Evolutionary conservation across 208 protist genomes (phyloP), one percentile per base, ranked within the genome.

Genomic region (Leishmania braziliensis): DNA sequence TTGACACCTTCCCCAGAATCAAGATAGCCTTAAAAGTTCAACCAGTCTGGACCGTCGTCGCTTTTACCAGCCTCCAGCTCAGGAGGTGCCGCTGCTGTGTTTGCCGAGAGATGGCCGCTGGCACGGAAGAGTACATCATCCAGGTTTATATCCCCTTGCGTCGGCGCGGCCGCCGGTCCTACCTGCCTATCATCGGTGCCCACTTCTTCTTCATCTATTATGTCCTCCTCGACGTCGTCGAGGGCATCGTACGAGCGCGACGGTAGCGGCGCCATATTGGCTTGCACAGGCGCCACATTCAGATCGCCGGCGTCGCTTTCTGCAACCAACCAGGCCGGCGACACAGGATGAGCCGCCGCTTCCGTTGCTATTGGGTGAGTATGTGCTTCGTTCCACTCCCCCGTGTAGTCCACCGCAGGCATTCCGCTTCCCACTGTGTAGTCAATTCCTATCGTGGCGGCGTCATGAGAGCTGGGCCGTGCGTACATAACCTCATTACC

Each of bases 41-140:
- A 63, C 88, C 87, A 89, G 36, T 85, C 85, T 48, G 85, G 87
- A 10, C 80, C 88, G 58, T 87, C 88, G 26, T 86, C 87, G 50
- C 83, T 85, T 33, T 84, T 84, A 56, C 66, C 79, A 60, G 69
- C 77, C 75, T 68, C 83, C 62, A 62, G 51, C 23, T 54, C 10
- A 14, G 54, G 10, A 14, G 58, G 18, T 9, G 58, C 9, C 8
- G 62, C 62, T 3, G 75, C 62, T 23, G 83, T 70, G 0, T 20
- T 29, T 23, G 54, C 71, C 12, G 33, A 26, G 6, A 43, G 60
- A 16, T 36, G 58, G 48, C 36, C 62, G 2, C 5, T 50, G 29
- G 81, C 43, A 43, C 23, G 20, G 33, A 70, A 69, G 56, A 65
- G n/a, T 48, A 43, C 75, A 48, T 81, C 80, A 16, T 84, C 84